Evolutionary conservation across 169 alveolate species (phyloP), one percentile per base, ranked within the genome.

Genomic region (Babesia ovis): DNA sequence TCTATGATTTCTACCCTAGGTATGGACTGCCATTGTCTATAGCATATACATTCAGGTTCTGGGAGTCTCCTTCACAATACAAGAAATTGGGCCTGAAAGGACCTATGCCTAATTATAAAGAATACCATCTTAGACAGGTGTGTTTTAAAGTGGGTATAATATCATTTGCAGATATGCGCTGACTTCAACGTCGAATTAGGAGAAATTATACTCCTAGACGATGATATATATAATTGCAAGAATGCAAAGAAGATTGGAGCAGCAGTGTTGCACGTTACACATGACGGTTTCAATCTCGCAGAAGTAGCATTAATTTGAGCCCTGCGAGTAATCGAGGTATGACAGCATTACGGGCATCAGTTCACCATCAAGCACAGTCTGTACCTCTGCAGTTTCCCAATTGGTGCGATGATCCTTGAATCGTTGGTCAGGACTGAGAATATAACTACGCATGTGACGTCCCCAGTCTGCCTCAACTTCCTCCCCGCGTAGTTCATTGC

Each of bases 181-280:
- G 89, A 81, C 42, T 71, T 64, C 51, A 55, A 56, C 32, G 62
- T 81, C 23, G 37, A 51, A 16, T 25, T 81, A 59, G 59, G 58
- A 11, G 89, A 81, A 72, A 81, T 81, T 46, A 72, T 81, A 31
- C 84, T 81, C 34, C 71, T 81, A 5, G 89, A 81, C 75, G 89
- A 81, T 34, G 89, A 81, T 60, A 60, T 81, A n/a, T 2, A 81
- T 50, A 81, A 81, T 56, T 81, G 89, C 50, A 61, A 20, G 48
- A 64, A 73, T 68, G 89, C 89, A 0, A 64, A 81, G 56, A 23
- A 55, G 31, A 37, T 81, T 31, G 89, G 89, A 25, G 89, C 74
- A 34, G 58, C 85, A 1, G 81, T 84, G 18, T 37, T 81, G 9
- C 72, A 81, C 55, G 89, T 81, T 23, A 35, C 66, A 35, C 66